Evolutionary conservation across 306 rosid species (phyloP).

Genomic region (Lathyrus tuberosus): DNA sequence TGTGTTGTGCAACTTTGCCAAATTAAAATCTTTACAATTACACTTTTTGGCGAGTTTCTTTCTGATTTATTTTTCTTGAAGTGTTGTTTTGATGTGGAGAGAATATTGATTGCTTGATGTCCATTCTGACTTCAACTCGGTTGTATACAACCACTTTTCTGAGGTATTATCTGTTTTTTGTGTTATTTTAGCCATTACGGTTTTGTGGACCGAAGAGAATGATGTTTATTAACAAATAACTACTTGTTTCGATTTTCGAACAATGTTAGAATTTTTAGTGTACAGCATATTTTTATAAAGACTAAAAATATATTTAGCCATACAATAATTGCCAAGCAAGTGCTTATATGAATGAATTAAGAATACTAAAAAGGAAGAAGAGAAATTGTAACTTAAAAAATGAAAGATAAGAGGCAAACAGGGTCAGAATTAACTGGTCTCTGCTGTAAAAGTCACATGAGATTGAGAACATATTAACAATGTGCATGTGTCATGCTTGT

Average conservation of each 20-base stretch:
- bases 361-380: background rate
- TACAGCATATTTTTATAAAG: background rate
- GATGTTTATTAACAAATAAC: background rate
- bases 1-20: slow-evolving; percentile 77
- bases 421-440: slow-evolving; percentile 33
- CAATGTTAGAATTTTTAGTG: background rate
- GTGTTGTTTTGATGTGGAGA: slow-evolving; percentile 47
- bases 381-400: background rate
- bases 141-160: background rate
- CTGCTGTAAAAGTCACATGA: slow-evolving; percentile 32
- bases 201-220: background rate
- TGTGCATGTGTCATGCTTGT: slow-evolving; percentile 31
- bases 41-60: slow-evolving; percentile 36
- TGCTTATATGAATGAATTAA: background rate
- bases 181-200: background rate
- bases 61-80: slow-evolving; percentile 30
- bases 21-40: slow-evolving; percentile 38
- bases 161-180: background rate
- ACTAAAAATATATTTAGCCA: background rate
- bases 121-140: background rate
- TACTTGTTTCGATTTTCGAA: background rate
- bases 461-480: slow-evolving; percentile 29
- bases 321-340: background rate
- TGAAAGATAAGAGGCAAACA: slow-evolving; percentile 4
- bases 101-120: slow-evolving; percentile 20